Evolutionary conservation across 257 asterid species (phyloP).

Genomic region (Fraxinus americana): DNA sequence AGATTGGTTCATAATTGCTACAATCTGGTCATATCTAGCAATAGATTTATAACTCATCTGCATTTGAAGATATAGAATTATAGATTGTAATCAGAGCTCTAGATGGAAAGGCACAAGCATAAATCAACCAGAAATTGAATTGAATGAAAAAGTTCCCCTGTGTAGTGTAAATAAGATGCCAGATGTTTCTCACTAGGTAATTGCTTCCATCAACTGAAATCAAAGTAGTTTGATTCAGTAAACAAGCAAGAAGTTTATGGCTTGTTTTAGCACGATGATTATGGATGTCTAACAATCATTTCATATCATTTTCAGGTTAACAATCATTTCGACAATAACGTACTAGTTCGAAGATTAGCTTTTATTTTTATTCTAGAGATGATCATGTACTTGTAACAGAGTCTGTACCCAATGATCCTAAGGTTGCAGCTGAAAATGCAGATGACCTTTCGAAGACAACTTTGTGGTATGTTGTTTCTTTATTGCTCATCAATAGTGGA

Average conservation of each 20-base stretch:
- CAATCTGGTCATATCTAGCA: too few species aligned
- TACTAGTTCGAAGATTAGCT: not conserved
- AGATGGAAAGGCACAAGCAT: slow-evolving; percentile 41
- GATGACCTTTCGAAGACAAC: slow-evolving; percentile 55
- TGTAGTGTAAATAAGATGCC: slow-evolving; percentile 35
- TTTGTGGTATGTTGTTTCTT: slow-evolving; percentile 54
- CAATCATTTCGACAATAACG: not conserved
- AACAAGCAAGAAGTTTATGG: not conserved
- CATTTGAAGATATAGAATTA: too few species aligned
- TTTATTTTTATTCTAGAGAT: slow-evolving; percentile 4
- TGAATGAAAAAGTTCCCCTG: slow-evolving; percentile 28
- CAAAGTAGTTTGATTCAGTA: not conserved
- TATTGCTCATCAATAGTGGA: not conserved
- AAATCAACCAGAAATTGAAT: slow-evolving; percentile 40
- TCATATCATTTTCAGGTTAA: slow-evolving; percentile 46
- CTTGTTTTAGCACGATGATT: slow-evolving; percentile 10
- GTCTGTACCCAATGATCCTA: slow-evolving; percentile 29
- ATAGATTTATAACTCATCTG: too few species aligned
- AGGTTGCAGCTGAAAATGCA: slow-evolving; percentile 35
- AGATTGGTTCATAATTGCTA: too few species aligned
- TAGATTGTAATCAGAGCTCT: slow-evolving; percentile 33
- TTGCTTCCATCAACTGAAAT: slow-evolving; percentile 12
- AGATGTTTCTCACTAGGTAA: slow-evolving; percentile 51
- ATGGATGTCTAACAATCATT: not conserved
- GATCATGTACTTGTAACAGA: slow-evolving; percentile 26